Evolutionary conservation across 768 basidiomycete species (phyloP).

Genomic region (Tulasnella sp.): DNA sequence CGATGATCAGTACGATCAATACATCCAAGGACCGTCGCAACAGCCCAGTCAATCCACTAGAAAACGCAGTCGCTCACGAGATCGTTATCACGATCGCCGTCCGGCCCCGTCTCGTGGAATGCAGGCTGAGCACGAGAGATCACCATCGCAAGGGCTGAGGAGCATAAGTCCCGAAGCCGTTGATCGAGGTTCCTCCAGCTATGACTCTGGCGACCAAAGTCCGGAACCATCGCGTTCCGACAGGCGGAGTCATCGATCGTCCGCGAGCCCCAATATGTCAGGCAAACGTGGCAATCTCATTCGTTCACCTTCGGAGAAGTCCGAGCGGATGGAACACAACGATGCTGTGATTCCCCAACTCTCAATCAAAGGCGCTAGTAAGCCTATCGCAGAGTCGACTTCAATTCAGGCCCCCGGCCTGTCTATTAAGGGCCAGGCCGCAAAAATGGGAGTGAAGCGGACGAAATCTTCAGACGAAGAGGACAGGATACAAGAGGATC

Average conservation of each 20-base stretch:
- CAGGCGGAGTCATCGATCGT: neutral
- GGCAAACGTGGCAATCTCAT: neutral
- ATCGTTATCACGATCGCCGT: neutral
- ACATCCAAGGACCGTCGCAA: no score
- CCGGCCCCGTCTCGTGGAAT: neutral
- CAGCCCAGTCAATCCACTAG: no score
- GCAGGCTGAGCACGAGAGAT: neutral
- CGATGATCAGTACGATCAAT: neutral
- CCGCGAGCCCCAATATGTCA: neutral
- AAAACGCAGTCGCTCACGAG: neutral
- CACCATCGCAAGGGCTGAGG: neutral
- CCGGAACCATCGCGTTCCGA: neutral
- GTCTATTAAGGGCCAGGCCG: constrained; percentile 27
- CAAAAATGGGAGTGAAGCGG: neutral
- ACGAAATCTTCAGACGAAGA: neutral
- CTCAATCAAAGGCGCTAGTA: constrained; percentile 26
- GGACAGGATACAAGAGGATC: neutral
- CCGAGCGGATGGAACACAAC: neutral
- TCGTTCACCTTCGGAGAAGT: neutral
- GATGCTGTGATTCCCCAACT: neutral
- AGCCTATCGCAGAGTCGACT: neutral
- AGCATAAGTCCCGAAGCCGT: neutral
- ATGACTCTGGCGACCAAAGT: neutral
- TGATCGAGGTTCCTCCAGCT: neutral
- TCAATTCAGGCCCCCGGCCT: neutral